Percentiles rank a stretch among this genome's conserved stretches.
These are phyloP conservation scores for Colletotrichum costaricense DNA, from an alignment of 2,329 filamentous ascomycete species.

Conservation along the genomic window DNA sequence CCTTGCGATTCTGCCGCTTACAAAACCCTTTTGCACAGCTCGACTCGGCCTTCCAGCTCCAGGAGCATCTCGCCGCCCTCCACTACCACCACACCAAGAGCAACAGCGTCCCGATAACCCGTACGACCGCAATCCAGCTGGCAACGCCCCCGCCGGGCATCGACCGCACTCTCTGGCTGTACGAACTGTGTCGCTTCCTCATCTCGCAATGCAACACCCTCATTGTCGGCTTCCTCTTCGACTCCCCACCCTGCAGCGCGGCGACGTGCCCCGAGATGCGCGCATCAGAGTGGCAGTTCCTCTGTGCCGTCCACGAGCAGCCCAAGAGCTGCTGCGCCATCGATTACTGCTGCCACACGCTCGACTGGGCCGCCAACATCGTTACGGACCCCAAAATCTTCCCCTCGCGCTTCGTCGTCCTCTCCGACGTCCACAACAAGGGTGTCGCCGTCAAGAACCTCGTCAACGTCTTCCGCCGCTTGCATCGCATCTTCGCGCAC, in stretches of 20 bases:
- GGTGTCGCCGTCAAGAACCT: constrained; percentile 81
- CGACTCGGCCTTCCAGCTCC: constrained; percentile 95
- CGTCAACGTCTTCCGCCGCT: constrained; percentile 92
- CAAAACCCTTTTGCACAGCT: constrained; percentile 66
- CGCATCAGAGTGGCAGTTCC: constrained; percentile 98
- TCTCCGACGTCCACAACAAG: constrained; percentile 68
- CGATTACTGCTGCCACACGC: constrained; percentile 98
- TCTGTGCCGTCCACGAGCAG: constrained; percentile 96
- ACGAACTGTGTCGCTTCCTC: constrained; percentile 96
- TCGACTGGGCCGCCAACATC: constrained; percentile 96
- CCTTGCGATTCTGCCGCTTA: constrained; percentile 14
- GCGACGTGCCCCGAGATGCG: constrained; percentile 97
- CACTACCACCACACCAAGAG: constrained; percentile 82
- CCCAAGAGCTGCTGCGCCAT: constrained; percentile 98
- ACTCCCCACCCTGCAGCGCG: constrained; percentile 88
- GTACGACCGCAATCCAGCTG: constrained; percentile 79
- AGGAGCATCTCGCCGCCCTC: constrained; percentile 94
- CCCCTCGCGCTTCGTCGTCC: constrained; percentile 79
- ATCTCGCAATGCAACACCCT: constrained; percentile 94
- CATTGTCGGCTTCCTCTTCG: constrained; percentile 92
- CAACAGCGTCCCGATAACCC: constrained; percentile 78
- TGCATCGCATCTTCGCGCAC: constrained; percentile 97
- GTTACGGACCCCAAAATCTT: constrained; percentile 96
- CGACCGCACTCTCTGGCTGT: constrained; percentile 93
- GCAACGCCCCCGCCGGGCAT: constrained; percentile 84